Percentiles rank a stretch among this genome's conserved stretches.
Conservation (phyloP, 345 rosid genomes). For the Bruguiera gymnorhiza region DNA sequence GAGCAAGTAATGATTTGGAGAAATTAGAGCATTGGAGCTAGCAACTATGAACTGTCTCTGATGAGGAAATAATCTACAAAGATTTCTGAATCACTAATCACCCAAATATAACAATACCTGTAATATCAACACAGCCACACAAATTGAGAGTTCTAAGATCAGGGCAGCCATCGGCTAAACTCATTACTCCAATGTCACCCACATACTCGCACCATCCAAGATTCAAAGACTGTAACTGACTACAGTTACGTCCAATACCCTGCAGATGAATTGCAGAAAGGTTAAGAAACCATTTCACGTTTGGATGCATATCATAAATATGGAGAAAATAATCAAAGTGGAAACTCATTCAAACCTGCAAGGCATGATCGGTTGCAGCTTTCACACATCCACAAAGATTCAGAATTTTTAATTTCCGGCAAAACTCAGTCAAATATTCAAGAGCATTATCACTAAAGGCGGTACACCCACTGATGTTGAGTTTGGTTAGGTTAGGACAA, state of each 20-base stretch:
- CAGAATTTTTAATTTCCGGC: constrained; percentile 56
- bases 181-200: constrained; percentile 76
- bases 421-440: constrained; percentile 52
- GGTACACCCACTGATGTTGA: constrained; percentile 90
- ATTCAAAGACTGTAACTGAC: constrained; percentile 62
- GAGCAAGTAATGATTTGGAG: not conserved
- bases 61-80: not conserved
- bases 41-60: not conserved
- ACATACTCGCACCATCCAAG: constrained; percentile 97
- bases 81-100: not conserved
- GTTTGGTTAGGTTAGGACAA: constrained; percentile 72
- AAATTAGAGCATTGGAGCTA: not conserved
- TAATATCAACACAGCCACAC: constrained; percentile 76
- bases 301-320: not conserved
- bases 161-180: constrained; percentile 86
- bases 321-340: not conserved
- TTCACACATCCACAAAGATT: constrained; percentile 92
- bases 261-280: constrained; percentile 24
- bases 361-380: constrained; percentile 73
- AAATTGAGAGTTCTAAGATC: constrained; percentile 75
- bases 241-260: constrained; percentile 88
- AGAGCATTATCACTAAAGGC: constrained; percentile 66
- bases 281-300: not conserved
- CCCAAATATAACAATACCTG: constrained; percentile 48
- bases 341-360: constrained; percentile 49